phyloP scores from a whole-genome alignment of 257 asterid genomes.

The Jaltomata sinuosa region DNA sequence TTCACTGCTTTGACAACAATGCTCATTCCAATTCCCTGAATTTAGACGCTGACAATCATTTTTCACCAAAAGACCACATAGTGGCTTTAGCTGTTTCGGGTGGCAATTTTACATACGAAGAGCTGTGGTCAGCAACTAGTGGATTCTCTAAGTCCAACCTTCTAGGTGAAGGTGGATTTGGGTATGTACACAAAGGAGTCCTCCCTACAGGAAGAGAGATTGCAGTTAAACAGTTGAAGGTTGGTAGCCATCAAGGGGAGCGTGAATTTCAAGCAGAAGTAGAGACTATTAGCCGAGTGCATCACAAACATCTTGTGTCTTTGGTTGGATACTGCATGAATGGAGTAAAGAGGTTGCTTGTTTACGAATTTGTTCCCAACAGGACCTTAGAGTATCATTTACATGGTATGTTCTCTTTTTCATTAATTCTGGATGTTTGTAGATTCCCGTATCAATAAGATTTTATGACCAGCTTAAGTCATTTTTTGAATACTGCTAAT shows the following conservation, averaged over 20 bases:
- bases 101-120: slow-evolving; percentile 36
- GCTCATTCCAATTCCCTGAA: neutral
- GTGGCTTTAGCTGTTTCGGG: neutral
- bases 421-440: neutral
- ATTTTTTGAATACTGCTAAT: neutral
- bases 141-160: slow-evolving; percentile 35
- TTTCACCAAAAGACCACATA: slow-evolving; percentile 1
- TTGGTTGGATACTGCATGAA: slow-evolving; percentile 57
- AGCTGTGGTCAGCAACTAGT: slow-evolving; percentile 38
- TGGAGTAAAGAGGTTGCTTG: slow-evolving; percentile 44
- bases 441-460: neutral
- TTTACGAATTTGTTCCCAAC: slow-evolving; percentile 48
- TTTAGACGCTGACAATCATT: neutral
- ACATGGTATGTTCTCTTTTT: slow-evolving; percentile 31
- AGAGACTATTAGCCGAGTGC: slow-evolving; percentile 57
- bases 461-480: neutral
- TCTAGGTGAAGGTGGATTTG: slow-evolving; percentile 69
- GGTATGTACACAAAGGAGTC: slow-evolving; percentile 60
- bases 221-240: slow-evolving; percentile 51
- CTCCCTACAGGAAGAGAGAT: slow-evolving; percentile 52
- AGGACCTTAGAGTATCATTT: slow-evolving; percentile 50
- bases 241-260: slow-evolving; percentile 53
- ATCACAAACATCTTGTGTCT: slow-evolving; percentile 56
- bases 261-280: slow-evolving; percentile 67
- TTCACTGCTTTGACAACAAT: neutral